Evolutionary conservation across 2,329 filamentous ascomycete genomes (phyloP).

Genomic region (Monilinia fructicola): DNA sequence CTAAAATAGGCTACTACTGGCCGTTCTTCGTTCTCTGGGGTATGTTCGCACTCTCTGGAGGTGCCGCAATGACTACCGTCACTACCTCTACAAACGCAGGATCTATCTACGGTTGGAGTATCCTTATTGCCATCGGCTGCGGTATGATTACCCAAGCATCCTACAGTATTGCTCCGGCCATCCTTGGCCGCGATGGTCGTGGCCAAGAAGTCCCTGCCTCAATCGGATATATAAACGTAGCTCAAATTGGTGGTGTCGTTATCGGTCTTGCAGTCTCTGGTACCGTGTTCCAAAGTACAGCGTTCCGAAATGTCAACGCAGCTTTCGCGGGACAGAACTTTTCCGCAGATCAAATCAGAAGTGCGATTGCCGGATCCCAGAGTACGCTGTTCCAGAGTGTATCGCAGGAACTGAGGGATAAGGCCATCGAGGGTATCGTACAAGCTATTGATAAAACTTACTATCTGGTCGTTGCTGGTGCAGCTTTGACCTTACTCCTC

Average conservation of each 20-base stretch:
- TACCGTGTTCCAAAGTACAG: conserved; percentile 41
- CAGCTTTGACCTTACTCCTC: conserved; percentile 34
- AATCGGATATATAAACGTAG: conserved; percentile 42
- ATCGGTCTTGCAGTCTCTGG: conserved; percentile 42
- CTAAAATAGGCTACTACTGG: conserved; percentile 39
- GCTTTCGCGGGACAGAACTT: conserved; percentile 30
- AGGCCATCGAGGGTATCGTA: conserved; percentile 36
- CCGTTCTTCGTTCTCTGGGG: conserved; percentile 20
- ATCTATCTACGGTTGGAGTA: conserved; percentile 40
- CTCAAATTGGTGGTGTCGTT: conserved; percentile 40
- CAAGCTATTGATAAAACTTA: conserved; percentile 37
- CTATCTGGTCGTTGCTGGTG: conserved; percentile 36
- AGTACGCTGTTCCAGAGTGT: conserved; percentile 24
- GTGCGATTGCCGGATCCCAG: conserved; percentile 31
- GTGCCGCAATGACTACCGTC: conserved; percentile 36
- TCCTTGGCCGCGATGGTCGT: conserved; percentile 33
- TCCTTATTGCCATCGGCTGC: conserved; percentile 44
- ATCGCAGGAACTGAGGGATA: conserved; percentile 24
- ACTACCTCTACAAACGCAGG: conserved; percentile 30
- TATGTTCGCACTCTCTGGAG: conserved; percentile 31
- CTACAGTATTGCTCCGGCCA: conserved; percentile 34
- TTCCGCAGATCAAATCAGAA: conserved; percentile 30
- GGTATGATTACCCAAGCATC: conserved; percentile 36
- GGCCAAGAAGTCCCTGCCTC: conserved; percentile 32
- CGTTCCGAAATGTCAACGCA: conserved; percentile 34